Percentiles rank a stretch among this genome's conserved stretches.
phyloP scores from a whole-genome alignment of 1,139 yeast genomes.

The Debaryomyces fabryi region DNA sequence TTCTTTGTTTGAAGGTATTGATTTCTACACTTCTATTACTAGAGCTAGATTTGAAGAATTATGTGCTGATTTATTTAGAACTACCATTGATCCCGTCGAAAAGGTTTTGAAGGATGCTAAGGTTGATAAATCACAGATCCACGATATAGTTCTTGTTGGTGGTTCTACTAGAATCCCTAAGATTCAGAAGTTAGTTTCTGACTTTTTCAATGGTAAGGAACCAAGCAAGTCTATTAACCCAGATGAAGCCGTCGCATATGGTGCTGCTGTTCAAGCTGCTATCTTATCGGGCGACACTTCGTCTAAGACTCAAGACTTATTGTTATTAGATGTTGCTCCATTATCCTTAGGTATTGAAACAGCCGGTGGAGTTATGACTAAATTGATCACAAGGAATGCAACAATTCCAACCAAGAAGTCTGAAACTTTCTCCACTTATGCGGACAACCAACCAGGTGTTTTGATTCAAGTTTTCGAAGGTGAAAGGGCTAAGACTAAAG shows the following conservation, averaged over 20 bases:
- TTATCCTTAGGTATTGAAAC: slow-evolving; percentile 94
- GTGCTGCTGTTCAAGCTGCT: slow-evolving; percentile 86
- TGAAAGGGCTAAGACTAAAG: slow-evolving; percentile 94
- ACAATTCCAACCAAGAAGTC: slow-evolving; percentile 96
- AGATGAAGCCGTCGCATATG: slow-evolving; percentile 74
- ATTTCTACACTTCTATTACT: slow-evolving; percentile 43
- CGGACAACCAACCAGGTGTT: slow-evolving; percentile 96
- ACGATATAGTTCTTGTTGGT: slow-evolving; percentile 45
- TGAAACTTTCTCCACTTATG: slow-evolving; percentile 92
- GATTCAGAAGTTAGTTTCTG: slow-evolving; percentile 43
- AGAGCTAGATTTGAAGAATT: slow-evolving; percentile 46
- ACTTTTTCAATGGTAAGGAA: slow-evolving; percentile 47
- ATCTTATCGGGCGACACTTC: slow-evolving; percentile 88
- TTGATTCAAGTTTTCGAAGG: slow-evolving; percentile 95
- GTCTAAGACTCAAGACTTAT: slow-evolving; percentile 82
- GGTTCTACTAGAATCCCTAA: slow-evolving; percentile 47
- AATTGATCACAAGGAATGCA: slow-evolving; percentile 92
- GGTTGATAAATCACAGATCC: slow-evolving; percentile 39
- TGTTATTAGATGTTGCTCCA: slow-evolving; percentile 96
- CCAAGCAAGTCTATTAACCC: slow-evolving; percentile 52
- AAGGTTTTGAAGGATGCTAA: slow-evolving; percentile 44
- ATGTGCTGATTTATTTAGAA: slow-evolving; percentile 43
- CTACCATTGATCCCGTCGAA: slow-evolving; percentile 43
- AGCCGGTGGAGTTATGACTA: slow-evolving; percentile 97
- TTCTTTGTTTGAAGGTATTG: slow-evolving; percentile 42